Evolutionary conservation across 345 rosid species (phyloP), one percentile per base, ranked within the genome.

Genomic region (Salix dunnii): DNA sequence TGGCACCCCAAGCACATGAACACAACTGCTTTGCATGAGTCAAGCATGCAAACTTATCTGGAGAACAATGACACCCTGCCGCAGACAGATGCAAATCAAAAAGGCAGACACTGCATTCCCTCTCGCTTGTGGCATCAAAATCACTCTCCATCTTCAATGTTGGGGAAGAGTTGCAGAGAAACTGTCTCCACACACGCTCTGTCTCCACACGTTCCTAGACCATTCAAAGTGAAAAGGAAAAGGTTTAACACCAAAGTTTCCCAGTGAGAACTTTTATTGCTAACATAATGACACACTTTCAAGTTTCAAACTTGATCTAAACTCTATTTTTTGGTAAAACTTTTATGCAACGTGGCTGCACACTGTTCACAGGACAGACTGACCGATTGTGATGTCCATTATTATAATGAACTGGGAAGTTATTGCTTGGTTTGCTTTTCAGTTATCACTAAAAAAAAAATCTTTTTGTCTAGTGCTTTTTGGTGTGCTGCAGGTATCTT

Each of bases 81-180:
- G 99, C 99, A 71, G 99, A 96, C 28, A 94, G 88, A 85, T 94
- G 99, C 89, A 96, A 82, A 87, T 96, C 97, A 70, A 94, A 96
- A 82, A 88, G 88, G 83, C 99, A 96, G 68, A 92, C 67, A 73
- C 86, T 86, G 81, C 99, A 96, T 82, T 96, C 99, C 81, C 96
- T 91, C 89, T 96, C 98, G 23, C 86, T 86, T 43, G 91, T 80
- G 74, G 97, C 90, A 87, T 94, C 99, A 64, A 96, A 96, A 82
- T 85, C 86, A 79, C 86, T 88, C 70, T 89, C 95, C 99, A 94
- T 96, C 91, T 96, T 96, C 86, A 83, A 38, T 73, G 92, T 85
- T 79, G 71, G 96, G 3, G 87, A 88, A 46, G 90, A 82, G 75
- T 79, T 87, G 88, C 92, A 82, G 27, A 91, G 77, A 75, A 83